These are phyloP conservation scores for Prunus fruticosa DNA, from an alignment of 306 rosid species.

Conservation along the genomic window DNA sequence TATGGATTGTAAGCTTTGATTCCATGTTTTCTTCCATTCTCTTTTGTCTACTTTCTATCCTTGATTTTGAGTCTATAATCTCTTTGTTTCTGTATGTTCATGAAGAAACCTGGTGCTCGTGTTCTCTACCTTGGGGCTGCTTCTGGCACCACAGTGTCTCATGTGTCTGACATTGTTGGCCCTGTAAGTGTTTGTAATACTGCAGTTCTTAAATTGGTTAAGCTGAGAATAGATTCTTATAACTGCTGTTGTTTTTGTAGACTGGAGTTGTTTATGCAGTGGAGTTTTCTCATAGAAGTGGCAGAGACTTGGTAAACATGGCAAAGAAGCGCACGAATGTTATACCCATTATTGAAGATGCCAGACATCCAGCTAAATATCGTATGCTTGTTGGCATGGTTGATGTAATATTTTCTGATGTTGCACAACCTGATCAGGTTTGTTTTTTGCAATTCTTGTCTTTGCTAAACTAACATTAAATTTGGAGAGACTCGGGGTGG, in stretches of 20 bases:
- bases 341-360: conserved; percentile 96
- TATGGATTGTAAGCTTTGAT: conserved; percentile 54
- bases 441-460: neutral
- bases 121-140: conserved; percentile 95
- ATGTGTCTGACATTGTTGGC: conserved; percentile 87
- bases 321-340: conserved; percentile 85
- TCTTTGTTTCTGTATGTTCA: neutral
- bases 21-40: neutral
- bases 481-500: neutral
- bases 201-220: neutral
- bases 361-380: conserved; percentile 86
- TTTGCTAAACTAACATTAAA: neutral
- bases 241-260: conserved; percentile 26
- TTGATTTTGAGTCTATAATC: neutral
- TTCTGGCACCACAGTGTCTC: conserved; percentile 91
- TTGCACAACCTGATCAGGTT: conserved; percentile 98
- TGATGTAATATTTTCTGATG: conserved; percentile 93
- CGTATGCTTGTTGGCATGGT: conserved; percentile 93
- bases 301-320: conserved; percentile 94
- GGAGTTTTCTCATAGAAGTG: conserved; percentile 91
- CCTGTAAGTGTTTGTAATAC: conserved; percentile 42
- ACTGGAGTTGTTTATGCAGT: conserved; percentile 86
- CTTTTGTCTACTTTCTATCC: neutral
- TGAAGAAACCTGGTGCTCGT: conserved; percentile 70
- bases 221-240: neutral